phyloP scores from a whole-genome alignment of 2,329 filamentous ascomycete species.

The Curvularia verruculosa region DNA sequence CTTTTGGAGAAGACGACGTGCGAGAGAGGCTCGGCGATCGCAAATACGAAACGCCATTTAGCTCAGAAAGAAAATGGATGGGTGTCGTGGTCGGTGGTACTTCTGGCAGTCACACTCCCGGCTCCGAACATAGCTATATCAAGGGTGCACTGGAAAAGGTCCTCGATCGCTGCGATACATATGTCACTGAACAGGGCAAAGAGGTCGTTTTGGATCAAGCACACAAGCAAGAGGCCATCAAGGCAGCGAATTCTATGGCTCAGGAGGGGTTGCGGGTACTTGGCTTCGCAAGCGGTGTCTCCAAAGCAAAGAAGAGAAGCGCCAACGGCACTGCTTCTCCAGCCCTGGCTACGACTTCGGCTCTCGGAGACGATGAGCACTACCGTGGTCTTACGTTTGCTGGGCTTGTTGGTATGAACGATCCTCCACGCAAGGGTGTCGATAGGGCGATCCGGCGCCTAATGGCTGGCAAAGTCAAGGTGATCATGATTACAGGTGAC shows the following conservation, averaged over 20 bases:
- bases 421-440: constrained; percentile 89
- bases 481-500: constrained; percentile 99
- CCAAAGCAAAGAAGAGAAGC: constrained; percentile 38
- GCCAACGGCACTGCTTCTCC: constrained; percentile 43
- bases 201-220: constrained; percentile 84
- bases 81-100: constrained; percentile 75
- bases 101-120: constrained; percentile 58
- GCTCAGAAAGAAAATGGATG: constrained; percentile 99
- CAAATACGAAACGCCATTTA: constrained; percentile 88
- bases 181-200: constrained; percentile 81
- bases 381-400: constrained; percentile 88
- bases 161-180: constrained; percentile 85
- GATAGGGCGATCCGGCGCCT: constrained; percentile 85
- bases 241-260: constrained; percentile 86
- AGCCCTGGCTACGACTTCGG: constrained; percentile 28
- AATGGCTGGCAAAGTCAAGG: constrained; percentile 92
- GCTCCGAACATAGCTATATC: constrained; percentile 86
- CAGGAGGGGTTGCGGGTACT: constrained; percentile 87
- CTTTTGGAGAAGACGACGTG: constrained; percentile 88
- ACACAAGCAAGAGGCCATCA: constrained; percentile 73
- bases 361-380: constrained; percentile 67
- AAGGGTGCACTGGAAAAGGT: constrained; percentile 93
- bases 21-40: constrained; percentile 84
- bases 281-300: constrained; percentile 86
- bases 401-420: constrained; percentile 94